Percentiles rank a stretch among this genome's conserved stretches.
phyloP scores from a whole-genome alignment of 371 early-diverging fungal genomes.

The Cladochytrium tenue region DNA sequence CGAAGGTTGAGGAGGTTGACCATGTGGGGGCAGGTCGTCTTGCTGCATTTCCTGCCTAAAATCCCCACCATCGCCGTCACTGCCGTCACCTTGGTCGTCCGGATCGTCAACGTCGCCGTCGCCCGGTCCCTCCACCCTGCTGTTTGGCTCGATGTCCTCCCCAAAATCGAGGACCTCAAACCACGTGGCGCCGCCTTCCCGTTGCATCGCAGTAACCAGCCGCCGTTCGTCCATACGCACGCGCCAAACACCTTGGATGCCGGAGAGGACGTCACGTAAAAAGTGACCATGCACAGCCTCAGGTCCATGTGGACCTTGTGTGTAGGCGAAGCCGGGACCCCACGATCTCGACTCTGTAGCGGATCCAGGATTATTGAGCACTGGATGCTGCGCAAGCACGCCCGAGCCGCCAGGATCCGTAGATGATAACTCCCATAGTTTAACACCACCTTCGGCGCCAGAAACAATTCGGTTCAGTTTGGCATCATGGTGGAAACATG shows the following conservation, averaged over 20 bases:
- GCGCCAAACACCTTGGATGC: conserved; percentile 84
- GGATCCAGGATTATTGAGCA: conserved; percentile 6
- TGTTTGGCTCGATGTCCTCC: conserved; percentile 32
- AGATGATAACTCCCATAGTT: conserved; percentile 84
- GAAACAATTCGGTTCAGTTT: conserved; percentile 80
- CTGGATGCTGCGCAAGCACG: not conserved
- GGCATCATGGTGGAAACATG: conserved; percentile 90
- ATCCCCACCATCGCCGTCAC: not conserved
- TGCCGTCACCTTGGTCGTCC: conserved; percentile 8
- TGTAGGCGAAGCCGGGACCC: conserved; percentile 32
- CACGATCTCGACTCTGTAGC: conserved; percentile 4
- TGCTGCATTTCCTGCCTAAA: not conserved
- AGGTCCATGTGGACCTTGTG: conserved; percentile 53
- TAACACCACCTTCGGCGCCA: conserved; percentile 91
- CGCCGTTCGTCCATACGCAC: conserved; percentile 83
- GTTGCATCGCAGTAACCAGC: conserved; percentile 85
- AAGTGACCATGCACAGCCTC: conserved; percentile 62
- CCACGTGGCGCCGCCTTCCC: conserved; percentile 56
- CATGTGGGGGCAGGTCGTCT: not conserved
- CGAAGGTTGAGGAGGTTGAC: too few species aligned
- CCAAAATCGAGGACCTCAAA: conserved; percentile 72
- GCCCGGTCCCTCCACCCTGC: conserved; percentile 26
- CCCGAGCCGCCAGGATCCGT: conserved; percentile 9
- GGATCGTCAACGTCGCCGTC: conserved; percentile 22
- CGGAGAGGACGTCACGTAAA: conserved; percentile 68